A percentile compares a stretch with the other conserved stretches of the same genome.
These are phyloP conservation scores for Alternaria conjuncta DNA, from an alignment of 2,329 filamentous ascomycete genomes.

Conservation along the genomic window DNA sequence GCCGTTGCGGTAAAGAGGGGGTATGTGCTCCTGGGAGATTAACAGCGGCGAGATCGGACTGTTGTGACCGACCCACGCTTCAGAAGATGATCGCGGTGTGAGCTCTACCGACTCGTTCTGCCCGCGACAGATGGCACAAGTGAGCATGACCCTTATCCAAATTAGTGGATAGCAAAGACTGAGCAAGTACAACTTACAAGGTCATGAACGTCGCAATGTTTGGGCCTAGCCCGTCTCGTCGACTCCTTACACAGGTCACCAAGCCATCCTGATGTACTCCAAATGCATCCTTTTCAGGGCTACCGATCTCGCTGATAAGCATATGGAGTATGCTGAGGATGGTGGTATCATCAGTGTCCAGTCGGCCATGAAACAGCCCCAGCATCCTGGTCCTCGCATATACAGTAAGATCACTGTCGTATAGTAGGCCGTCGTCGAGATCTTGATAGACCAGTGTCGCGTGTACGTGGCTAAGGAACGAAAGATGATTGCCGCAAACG, in stretches of 20 bases:
- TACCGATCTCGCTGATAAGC: conserved; percentile 40
- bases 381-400: conserved; percentile 42
- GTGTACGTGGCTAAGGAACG: conserved; percentile 44
- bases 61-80: conserved; percentile 1
- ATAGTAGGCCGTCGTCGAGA: conserved; percentile 31
- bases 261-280: conserved; percentile 40
- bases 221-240: conserved; percentile 28
- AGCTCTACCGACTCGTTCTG: conserved; percentile 24
- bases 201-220: conserved; percentile 33
- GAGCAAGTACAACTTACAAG: conserved; percentile 29
- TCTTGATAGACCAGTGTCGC: conserved; percentile 44
- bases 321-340: conserved; percentile 43
- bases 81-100: conserved; percentile 12
- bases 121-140: conserved; percentile 31
- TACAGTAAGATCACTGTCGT: conserved; percentile 40
- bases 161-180: neutral
- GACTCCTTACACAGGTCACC: conserved; percentile 28
- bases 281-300: conserved; percentile 36
- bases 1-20: conserved; percentile 23
- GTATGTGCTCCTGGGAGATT: conserved; percentile 23
- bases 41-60: conserved; percentile 33
- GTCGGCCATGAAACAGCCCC: conserved; percentile 32
- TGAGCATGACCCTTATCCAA: conserved; percentile 28
- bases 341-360: conserved; percentile 38
- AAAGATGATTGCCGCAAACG: conserved; percentile 37